phyloP scores from a whole-genome alignment of 2,329 filamentous ascomycete species.

The Sporothrix inflata region DNA sequence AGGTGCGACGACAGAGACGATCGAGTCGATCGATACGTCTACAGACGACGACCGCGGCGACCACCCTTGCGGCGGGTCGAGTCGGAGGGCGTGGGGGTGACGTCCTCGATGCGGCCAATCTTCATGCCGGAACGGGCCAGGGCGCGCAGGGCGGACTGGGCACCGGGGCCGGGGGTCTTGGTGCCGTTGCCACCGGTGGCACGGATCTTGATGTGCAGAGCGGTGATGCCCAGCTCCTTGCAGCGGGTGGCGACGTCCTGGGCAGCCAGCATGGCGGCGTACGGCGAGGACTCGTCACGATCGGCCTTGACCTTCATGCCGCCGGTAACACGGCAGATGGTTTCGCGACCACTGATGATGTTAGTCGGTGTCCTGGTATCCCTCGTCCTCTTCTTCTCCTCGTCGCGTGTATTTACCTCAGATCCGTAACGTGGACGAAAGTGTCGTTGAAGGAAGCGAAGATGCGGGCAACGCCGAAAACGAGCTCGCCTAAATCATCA shows the following conservation, averaged over 20 bases:
- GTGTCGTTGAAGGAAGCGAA: slow-evolving; percentile 94
- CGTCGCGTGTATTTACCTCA: slow-evolving; percentile 65
- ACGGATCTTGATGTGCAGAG: slow-evolving; percentile 99
- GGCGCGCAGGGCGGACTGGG: slow-evolving; percentile 97
- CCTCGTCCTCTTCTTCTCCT: neutral
- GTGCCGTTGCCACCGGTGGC: slow-evolving; percentile 99
- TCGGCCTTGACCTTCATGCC: slow-evolving; percentile 99
- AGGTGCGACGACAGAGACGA: neutral
- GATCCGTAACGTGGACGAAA: slow-evolving; percentile 99
- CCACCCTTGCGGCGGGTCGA: slow-evolving; percentile 99
- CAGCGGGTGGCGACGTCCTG: slow-evolving; percentile 93
- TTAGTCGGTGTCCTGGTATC: neutral
- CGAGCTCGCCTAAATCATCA: slow-evolving; percentile 76
- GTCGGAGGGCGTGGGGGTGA: slow-evolving; percentile 98
- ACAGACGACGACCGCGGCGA: slow-evolving; percentile 99
- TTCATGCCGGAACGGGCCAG: slow-evolving; percentile 99
- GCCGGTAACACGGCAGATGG: slow-evolving; percentile 99
- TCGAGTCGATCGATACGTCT: slow-evolving; percentile 43
- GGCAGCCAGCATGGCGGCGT: slow-evolving; percentile 99
- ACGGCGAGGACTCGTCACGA: slow-evolving; percentile 99
- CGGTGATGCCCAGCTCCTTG: slow-evolving; percentile 76
- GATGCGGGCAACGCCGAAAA: slow-evolving; percentile 97
- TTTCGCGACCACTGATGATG: slow-evolving; percentile 87
- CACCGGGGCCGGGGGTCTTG: slow-evolving; percentile 99
- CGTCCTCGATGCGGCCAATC: slow-evolving; percentile 99